A percentile compares a stretch with the other conserved stretches of the same genome.
These are phyloP conservation scores for Yamadazyma conglobata DNA, from an alignment of 1,139 yeast species.

Conservation along the genomic window DNA sequence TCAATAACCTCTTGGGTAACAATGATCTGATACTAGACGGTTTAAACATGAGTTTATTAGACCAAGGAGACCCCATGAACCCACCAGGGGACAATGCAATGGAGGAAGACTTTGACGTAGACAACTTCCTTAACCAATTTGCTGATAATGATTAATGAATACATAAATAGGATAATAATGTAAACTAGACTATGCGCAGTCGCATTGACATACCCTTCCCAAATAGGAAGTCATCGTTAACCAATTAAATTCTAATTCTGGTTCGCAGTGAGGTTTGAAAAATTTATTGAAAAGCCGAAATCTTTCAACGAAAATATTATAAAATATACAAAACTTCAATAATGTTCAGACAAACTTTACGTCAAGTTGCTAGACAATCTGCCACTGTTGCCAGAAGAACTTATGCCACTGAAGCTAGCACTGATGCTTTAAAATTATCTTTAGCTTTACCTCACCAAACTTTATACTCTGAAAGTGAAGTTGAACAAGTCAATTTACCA, in stretches of 20 bases:
- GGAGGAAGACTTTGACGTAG: conserved; percentile 45
- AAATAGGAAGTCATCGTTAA: conserved; percentile 26
- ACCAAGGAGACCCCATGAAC: conserved; percentile 17
- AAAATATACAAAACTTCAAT: conserved; percentile 16
- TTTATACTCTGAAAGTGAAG: conserved; percentile 49
- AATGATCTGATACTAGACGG: conserved; percentile 46
- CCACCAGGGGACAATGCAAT: conserved; percentile 16
- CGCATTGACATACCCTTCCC: conserved; percentile 16
- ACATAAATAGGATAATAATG: background rate
- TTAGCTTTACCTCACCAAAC: conserved; percentile 88
- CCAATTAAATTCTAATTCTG: conserved; percentile 8
- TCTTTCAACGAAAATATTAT: conserved; percentile 9
- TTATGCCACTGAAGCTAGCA: conserved; percentile 80
- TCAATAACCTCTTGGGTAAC: conserved; percentile 40
- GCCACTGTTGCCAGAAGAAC: conserved; percentile 67
- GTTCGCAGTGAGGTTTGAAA: conserved; percentile 8
- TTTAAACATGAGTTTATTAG: conserved; percentile 41
- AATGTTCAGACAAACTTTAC: conserved; percentile 70
- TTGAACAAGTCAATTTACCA: conserved; percentile 92
- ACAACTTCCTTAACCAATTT: conserved; percentile 45
- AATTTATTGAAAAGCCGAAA: conserved; percentile 12
- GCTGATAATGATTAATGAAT: conserved; percentile 27
- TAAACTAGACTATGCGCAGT: conserved; percentile 1
- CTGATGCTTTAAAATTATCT: conserved; percentile 82
- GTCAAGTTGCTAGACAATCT: conserved; percentile 65